A percentile compares a stretch with the other conserved stretches of the same genome.
phyloP scores from a whole-genome alignment of 2,329 filamentous ascomycete genomes.

The Curvularia verruculosa region DNA sequence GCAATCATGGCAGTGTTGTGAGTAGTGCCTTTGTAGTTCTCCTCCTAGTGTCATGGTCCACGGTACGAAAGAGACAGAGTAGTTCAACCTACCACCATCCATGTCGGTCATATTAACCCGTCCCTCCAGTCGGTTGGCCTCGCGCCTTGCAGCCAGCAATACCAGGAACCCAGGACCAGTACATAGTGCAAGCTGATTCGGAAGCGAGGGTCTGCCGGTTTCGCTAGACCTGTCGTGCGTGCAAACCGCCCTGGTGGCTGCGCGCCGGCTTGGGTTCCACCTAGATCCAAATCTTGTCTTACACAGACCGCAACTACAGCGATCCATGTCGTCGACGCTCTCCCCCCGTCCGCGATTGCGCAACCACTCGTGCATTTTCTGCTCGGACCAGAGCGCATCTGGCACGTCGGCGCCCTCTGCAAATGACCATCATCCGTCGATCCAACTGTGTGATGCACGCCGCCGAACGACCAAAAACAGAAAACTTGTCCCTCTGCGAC shows the following conservation, averaged over 20 bases:
- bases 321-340: conserved; percentile 9
- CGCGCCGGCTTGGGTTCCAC: conserved; percentile 21
- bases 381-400: conserved; percentile 11
- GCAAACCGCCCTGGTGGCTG: conserved; percentile 17
- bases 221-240: conserved; percentile 26
- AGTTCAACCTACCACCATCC: neutral
- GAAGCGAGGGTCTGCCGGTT: conserved; percentile 13
- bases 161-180: conserved; percentile 10
- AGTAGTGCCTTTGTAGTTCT: too few species aligned
- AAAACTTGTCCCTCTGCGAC: conserved; percentile 1
- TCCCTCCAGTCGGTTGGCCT: neutral
- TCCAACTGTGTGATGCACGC: conserved; percentile 7
- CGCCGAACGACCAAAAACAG: conserved; percentile 13
- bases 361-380: conserved; percentile 21
- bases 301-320: neutral
- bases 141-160: conserved; percentile 6
- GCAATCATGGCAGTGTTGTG: neutral
- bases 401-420: conserved; percentile 5
- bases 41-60: too few species aligned
- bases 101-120: neutral
- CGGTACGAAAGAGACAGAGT: neutral
- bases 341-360: conserved; percentile 32
- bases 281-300: conserved; percentile 11
- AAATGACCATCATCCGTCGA: conserved; percentile 6
- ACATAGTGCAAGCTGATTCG: conserved; percentile 3